A percentile compares a stretch with the other conserved stretches of the same genome.
Evolutionary conservation across 495 filamentous ascomycete species (phyloP).

Genomic region (Aspergillus affinis): DNA sequence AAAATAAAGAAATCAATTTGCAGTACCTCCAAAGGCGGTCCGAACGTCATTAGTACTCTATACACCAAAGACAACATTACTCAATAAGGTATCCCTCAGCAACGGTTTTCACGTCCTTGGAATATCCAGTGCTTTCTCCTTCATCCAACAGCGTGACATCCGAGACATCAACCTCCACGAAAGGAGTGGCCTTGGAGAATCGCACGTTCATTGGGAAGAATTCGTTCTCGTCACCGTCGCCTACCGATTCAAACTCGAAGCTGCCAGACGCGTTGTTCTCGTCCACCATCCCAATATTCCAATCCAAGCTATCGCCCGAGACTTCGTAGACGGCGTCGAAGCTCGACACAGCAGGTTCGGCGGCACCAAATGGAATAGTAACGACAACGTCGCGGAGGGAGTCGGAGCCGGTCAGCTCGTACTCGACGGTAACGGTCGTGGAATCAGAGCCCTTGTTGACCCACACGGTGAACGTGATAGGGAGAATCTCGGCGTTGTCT

Average conservation of each 20-base stretch:
- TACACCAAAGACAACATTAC: conserved; percentile 47
- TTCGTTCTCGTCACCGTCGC: conserved; percentile 76
- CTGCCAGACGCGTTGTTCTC: conserved; percentile 76
- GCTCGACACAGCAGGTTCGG: conserved; percentile 84
- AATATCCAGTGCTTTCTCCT: conserved; percentile 75
- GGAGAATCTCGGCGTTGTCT: conserved; percentile 69
- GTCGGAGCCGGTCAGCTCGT: conserved; percentile 79
- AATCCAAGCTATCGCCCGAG: conserved; percentile 87
- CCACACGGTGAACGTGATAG: conserved; percentile 95
- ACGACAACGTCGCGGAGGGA: conserved; percentile 80
- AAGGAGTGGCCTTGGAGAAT: conserved; percentile 83
- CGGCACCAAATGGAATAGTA: conserved; percentile 76
- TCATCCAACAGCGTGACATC: conserved; percentile 74
- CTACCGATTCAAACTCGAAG: conserved; percentile 91
- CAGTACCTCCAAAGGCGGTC: conserved; percentile 25
- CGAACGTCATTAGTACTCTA: conserved; percentile 49
- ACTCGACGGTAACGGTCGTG: conserved; percentile 87
- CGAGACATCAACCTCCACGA: conserved; percentile 85
- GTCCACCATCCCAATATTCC: conserved; percentile 82
- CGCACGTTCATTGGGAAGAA: conserved; percentile 96
- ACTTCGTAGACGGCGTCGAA: conserved; percentile 95
- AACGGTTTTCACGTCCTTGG: conserved; percentile 83
- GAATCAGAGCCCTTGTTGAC: conserved; percentile 81
- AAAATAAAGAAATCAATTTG: conserved; percentile 18
- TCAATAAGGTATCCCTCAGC: conserved; percentile 81